Conservation (phyloP, 1,139 yeast species). For the Pichia sp. region DNA sequence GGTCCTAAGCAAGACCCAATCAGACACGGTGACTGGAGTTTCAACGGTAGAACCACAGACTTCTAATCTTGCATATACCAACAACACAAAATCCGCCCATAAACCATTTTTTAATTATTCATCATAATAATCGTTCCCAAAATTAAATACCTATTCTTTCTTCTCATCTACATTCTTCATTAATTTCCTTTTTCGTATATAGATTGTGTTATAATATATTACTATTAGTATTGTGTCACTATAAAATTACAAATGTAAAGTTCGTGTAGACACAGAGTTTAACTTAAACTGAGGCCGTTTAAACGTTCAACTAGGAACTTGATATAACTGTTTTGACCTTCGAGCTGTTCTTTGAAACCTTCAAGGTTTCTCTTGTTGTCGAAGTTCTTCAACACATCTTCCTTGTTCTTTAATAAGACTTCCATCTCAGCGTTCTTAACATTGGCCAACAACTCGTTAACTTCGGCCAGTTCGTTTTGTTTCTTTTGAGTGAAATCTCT, state of each 20-base stretch:
- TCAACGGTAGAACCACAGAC: slow-evolving; percentile 95
- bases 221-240: too few species aligned
- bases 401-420: slow-evolving; percentile 8
- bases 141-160: too few species aligned
- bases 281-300: slow-evolving; percentile 8
- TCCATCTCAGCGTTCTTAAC: slow-evolving; percentile 21
- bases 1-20: slow-evolving; percentile 99
- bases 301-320: slow-evolving; percentile 18
- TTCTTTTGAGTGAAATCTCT: slow-evolving; percentile 19
- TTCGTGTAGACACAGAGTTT: too few species aligned
- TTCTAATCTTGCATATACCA: slow-evolving; percentile 44
- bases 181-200: too few species aligned
- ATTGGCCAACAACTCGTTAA: slow-evolving; percentile 15
- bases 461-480: slow-evolving; percentile 19
- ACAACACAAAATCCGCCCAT: not conserved
- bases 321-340: slow-evolving; percentile 20
- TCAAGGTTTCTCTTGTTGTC: slow-evolving; percentile 14
- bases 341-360: slow-evolving; percentile 21
- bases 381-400: slow-evolving; percentile 8
- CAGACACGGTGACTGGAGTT: slow-evolving; percentile 91
- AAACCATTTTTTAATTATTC: not conserved
- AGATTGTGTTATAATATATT: too few species aligned
- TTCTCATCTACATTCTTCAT: too few species aligned
- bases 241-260: too few species aligned
- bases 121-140: too few species aligned